Conservation (phyloP, 371 early-diverging fungal genomes). For the Zychaea mexicana region DNA sequence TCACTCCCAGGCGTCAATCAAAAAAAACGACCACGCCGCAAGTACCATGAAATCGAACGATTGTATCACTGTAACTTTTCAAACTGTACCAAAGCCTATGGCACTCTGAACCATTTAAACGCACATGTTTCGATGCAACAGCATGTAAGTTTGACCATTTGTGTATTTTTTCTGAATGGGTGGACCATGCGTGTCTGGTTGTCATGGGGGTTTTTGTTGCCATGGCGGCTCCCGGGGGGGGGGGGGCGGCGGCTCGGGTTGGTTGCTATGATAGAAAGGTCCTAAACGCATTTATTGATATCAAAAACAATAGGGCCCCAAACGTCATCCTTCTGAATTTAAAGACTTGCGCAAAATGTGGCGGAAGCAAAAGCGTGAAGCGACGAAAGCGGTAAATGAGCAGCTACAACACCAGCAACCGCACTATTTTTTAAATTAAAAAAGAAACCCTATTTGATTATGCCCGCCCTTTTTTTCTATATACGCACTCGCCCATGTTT, state of each 20-base stretch:
- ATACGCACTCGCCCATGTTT: not conserved
- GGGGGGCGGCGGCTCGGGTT: too few species aligned
- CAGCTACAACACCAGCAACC: not conserved
- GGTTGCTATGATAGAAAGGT: not conserved
- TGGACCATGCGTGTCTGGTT: not conserved
- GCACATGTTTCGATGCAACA: slow-evolving; percentile 74
- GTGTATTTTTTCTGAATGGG: too few species aligned
- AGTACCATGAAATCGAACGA: slow-evolving; percentile 74
- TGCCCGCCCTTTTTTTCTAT: not conserved
- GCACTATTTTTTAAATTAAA: not conserved
- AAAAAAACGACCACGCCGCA: slow-evolving; percentile 69
- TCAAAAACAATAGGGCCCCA: slow-evolving; percentile 34
- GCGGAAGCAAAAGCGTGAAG: slow-evolving; percentile 26
- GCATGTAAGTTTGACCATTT: slow-evolving; percentile 60
- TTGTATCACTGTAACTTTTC: slow-evolving; percentile 67
- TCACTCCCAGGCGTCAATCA: slow-evolving; percentile 62
- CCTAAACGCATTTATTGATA: not conserved
- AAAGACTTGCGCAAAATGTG: slow-evolving; percentile 37
- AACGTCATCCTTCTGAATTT: slow-evolving; percentile 37
- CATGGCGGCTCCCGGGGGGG: too few species aligned
- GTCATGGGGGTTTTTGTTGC: not conserved
- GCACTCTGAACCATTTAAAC: slow-evolving; percentile 75
- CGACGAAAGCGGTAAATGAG: not conserved
- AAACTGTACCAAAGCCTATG: slow-evolving; percentile 69
- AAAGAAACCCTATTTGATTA: not conserved